phyloP scores from a whole-genome alignment of 345 rosid genomes.

The Eutrema yunnanense region DNA sequence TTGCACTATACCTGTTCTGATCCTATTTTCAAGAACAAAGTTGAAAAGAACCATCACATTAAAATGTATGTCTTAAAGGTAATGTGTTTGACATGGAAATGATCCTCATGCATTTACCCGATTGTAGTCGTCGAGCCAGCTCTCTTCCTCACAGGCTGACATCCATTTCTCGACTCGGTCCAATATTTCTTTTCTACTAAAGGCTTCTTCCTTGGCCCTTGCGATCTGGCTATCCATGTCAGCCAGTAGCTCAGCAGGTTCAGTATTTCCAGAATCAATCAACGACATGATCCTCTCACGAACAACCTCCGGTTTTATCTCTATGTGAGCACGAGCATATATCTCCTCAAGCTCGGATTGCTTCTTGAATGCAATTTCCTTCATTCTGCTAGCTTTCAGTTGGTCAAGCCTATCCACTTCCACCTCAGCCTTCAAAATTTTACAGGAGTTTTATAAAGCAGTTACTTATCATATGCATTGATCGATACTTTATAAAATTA shows the following conservation, averaged over 20 bases:
- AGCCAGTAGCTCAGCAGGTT: slow-evolving; percentile 83
- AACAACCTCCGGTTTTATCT: slow-evolving; percentile 71
- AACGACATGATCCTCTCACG: slow-evolving; percentile 73
- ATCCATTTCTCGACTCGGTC: slow-evolving; percentile 98
- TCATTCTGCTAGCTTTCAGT: slow-evolving; percentile 87
- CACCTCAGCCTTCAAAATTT: slow-evolving; percentile 61
- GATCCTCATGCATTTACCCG: slow-evolving; percentile 39
- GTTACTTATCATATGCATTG: neutral
- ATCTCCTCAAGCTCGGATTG: slow-evolving; percentile 91
- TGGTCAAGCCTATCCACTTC: slow-evolving; percentile 93
- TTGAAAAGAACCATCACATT: neutral
- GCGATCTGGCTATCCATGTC: slow-evolving; percentile 87
- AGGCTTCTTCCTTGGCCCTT: slow-evolving; percentile 81
- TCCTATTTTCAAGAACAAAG: slow-evolving; percentile 50
- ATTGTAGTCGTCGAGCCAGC: slow-evolving; percentile 97
- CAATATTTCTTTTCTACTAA: slow-evolving; percentile 88
- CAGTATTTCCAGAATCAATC: slow-evolving; percentile 77
- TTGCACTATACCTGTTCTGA: slow-evolving; percentile 89
- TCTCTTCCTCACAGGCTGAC: slow-evolving; percentile 99
- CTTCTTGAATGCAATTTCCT: slow-evolving; percentile 85
- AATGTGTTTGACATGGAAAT: neutral
- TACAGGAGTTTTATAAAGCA: slow-evolving; percentile 18
- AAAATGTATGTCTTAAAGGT: neutral
- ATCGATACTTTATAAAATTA: neutral
- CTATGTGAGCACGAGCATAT: slow-evolving; percentile 67